Base-by-base conservation (phyloP, 306 rosid species). In the Citrullus colocynthis region DNA sequence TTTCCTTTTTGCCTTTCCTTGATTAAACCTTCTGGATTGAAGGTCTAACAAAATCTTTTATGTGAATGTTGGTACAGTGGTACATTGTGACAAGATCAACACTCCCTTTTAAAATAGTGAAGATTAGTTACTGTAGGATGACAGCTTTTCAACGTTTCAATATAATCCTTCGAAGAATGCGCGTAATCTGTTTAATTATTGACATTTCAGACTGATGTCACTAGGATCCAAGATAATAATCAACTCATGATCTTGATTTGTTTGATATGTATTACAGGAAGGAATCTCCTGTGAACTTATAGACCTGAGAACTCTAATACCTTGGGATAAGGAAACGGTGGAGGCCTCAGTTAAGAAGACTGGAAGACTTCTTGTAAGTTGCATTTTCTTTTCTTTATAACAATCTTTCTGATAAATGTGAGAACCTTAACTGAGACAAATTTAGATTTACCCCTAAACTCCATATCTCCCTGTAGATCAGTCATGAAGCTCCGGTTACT, bases 401-500 rank as follows among this genome's bases (percentile, higher is more conserved):
- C 16, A 72, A 45, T n/a, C 37, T 44, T 21, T 12, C 75, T 24
- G 2, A 52, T n/a, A 16, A 52, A 48, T 48, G 20, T 17, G 14
- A 70, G 39, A 41, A 70, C 57, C 21, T 18, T 70, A 48, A 24
- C 21, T 13, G 59, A 48, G 28, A 49, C 28, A 49, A 51, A 28
- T 9, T 17, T 15, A 45, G 41, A 71, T 71, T 52, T 24, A 51
- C 32, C 6, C 17, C 13, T 15, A 15, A 30, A 30, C 15, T 51
- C 28, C 61, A 1, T 24, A 37, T 74, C 39, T 34, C 21, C 24
- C 18, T 88, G 85, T 79, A 95, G 99, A 83, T 95, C 83, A 95
- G 99, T 86, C 99, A 95, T 83, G 99, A 95, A 88, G 99, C 99
- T 84, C 98, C 97, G 0, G 85, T 92, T 21, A 95, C 98, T 0